Percentiles rank a stretch among this genome's conserved stretches.
Evolutionary conservation across 495 filamentous ascomycete species (phyloP).

Genomic region (Copromyces sp.): DNA sequence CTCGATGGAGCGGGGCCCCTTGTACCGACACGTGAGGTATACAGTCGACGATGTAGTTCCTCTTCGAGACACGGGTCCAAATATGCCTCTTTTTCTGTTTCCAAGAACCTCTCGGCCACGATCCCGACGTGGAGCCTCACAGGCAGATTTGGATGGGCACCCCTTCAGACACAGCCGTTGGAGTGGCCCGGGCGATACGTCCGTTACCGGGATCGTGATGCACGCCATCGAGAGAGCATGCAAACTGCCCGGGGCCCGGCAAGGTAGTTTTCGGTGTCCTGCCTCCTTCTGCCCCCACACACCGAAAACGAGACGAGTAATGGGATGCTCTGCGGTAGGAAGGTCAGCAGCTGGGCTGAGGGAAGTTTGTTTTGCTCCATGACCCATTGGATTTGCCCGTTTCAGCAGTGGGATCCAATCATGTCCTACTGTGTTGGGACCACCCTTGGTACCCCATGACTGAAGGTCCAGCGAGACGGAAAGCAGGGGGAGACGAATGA

Average conservation of each 20-base stretch:
- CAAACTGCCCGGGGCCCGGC: constrained; percentile 1
- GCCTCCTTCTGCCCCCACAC: background rate
- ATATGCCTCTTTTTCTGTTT: background rate
- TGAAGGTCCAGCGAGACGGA: background rate
- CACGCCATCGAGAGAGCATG: constrained; percentile 4
- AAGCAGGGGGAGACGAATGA: background rate
- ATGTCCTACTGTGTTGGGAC: background rate
- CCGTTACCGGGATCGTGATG: constrained; percentile 11
- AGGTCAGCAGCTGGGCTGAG: background rate
- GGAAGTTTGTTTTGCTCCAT: background rate
- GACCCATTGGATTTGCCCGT: background rate
- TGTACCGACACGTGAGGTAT: constrained; percentile 20
- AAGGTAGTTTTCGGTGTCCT: background rate
- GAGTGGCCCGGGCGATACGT: constrained; percentile 5
- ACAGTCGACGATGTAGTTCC: constrained; percentile 1
- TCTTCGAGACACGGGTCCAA: constrained; percentile 2
- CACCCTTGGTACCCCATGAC: background rate
- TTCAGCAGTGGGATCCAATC: background rate
- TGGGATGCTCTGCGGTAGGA: background rate
- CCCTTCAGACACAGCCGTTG: constrained; percentile 6
- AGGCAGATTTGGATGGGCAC: background rate
- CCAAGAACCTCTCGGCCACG: constrained; percentile 6
- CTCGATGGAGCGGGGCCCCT: constrained; percentile 6
- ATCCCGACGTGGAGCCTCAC: constrained; percentile 4
- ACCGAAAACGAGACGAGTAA: background rate